Evolutionary conservation across 768 basidiomycete genomes (phyloP), one percentile per base, ranked within the genome.

Genomic region (Mrakia hoshinonis): DNA sequence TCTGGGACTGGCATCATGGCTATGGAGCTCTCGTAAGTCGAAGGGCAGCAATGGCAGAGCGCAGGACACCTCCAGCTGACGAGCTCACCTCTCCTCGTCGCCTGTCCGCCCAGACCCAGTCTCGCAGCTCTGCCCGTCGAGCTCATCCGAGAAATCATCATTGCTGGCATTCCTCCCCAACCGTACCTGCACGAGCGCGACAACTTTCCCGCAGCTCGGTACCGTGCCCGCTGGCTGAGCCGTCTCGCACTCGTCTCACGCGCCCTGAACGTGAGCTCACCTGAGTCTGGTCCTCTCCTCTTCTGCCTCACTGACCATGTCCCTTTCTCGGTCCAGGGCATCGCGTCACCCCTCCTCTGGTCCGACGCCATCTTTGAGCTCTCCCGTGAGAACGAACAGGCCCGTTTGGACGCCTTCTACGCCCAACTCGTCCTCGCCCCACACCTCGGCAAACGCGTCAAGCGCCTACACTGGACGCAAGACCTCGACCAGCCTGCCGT

Each of bases 91-190:
- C n/a, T n/a, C n/a, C n/a, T n/a, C n/a, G n/a, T n/a, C n/a, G n/a
- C n/a, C n/a, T n/a, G n/a, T n/a, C n/a, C n/a, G n/a, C n/a, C n/a
- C n/a, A n/a, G n/a, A n/a, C n/a, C n/a, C n/a, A n/a, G n/a, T n/a
- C n/a, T n/a, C n/a, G n/a, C n/a, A n/a, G n/a, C n/a, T n/a, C 54
- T 55, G n/a, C 54, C 54, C 54, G 26, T 24, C 54, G 54, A 55
- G 29, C 54, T 55, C 54, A 26, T 55, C 29, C 54, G 54, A 11
- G 54, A 55, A 6, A 26, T 34, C 29, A 55, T 55, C 29, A n/a
- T 55, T 31, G 54, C 54, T 12, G 54, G 54, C 13, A 55, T 55
- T 12, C 54, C 54, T 9, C 29, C 54, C 34, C 54, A 55, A 22
- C 5, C 29, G 0, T 55, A 34, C 54, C 3, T 15, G 1, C 26